Base-by-base conservation (phyloP, 2,329 filamentous ascomycete genomes). In the Leptosphaerulina australis region DNA sequence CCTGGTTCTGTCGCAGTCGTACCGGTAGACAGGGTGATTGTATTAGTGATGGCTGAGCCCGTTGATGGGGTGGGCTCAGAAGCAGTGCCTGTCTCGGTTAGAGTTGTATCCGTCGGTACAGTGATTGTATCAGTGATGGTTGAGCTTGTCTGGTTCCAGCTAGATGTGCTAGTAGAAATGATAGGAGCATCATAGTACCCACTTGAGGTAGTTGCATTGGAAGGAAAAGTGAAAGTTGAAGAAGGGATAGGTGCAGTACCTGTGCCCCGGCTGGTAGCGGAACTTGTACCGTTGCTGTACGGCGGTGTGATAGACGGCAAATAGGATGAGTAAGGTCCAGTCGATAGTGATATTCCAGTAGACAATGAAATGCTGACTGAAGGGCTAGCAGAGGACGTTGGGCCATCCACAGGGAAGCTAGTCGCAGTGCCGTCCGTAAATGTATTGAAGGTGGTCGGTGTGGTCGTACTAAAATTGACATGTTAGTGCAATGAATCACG, bases 361-460 rank as follows among this genome's bases (percentile, higher is more conserved):
- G 46, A 45, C 5, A 37, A 17, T 39, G 43, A 30, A 33, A 48
- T 30, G 38, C 33, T 43, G 31, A 31, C 29, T 2, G 33, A 34
- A 17, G 45, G 45, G 4, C 37, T 35, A 8, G 17, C 24, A 1
- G 55, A 45, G 5, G 55, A 47, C 15, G 56, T 50, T 17, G 50
- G 43, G 26, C 24, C 43, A n/a, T 41, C 53, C 30, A 53, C 45
- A 9, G 46, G 30, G 14, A 51, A 66, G 53, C 60, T 66, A 9
- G 55, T 58, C 9, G 53, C 46, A 18, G 56, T 59, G 21, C 52
- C 61, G 9, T 60, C 61, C 1, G 59, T 64, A 18, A 40, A 55
- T 10, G 59, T 64, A 15, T 41, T 34, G 15, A 20, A 24, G 17
- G 50, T 54, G 20, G 41, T 33, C 21, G 51, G 29, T 8, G 15